phyloP scores from a whole-genome alignment of 2,329 filamentous ascomycete genomes.

The Fusarium falciforme region DNA sequence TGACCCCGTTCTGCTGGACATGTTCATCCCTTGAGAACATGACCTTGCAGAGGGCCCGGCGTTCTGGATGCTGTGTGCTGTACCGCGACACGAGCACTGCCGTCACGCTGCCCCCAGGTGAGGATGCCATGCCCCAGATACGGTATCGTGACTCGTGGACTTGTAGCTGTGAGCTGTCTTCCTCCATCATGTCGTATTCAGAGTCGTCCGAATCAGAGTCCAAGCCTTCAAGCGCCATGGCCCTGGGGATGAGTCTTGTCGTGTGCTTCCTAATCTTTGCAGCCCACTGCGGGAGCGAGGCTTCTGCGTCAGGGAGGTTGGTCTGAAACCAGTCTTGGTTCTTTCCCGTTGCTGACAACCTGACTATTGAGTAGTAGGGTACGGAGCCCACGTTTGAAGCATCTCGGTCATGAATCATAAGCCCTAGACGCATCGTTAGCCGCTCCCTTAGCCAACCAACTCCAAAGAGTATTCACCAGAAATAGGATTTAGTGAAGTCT shows the following conservation, averaged over 20 bases:
- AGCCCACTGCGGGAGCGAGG: constrained; percentile 58
- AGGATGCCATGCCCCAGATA: constrained; percentile 64
- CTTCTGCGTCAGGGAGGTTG: constrained; percentile 51
- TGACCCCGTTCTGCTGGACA: neutral
- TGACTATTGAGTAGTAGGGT: constrained; percentile 64
- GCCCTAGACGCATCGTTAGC: constrained; percentile 48
- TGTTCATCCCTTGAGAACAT: constrained; percentile 50
- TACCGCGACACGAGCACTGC: constrained; percentile 63
- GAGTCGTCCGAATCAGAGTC: constrained; percentile 49
- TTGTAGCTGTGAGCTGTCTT: constrained; percentile 52
- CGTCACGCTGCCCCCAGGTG: constrained; percentile 63
- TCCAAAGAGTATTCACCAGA: constrained; percentile 13
- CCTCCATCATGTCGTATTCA: constrained; percentile 46
- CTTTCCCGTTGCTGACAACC: constrained; percentile 62
- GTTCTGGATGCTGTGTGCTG: constrained; percentile 60
- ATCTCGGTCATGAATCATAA: constrained; percentile 56
- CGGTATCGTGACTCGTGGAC: constrained; percentile 63
- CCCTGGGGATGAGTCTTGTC: constrained; percentile 57
- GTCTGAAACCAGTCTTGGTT: constrained; percentile 66
- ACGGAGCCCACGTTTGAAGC: constrained; percentile 39
- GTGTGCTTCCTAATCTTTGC: constrained; percentile 58
- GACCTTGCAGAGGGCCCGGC: constrained; percentile 52
- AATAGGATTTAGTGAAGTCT: constrained; percentile 48
- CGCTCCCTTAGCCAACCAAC: neutral
- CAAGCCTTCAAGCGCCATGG: constrained; percentile 55